Evolutionary conservation across 2,329 filamentous ascomycete species (phyloP).

Genomic region (Zopfia rhizophila): DNA sequence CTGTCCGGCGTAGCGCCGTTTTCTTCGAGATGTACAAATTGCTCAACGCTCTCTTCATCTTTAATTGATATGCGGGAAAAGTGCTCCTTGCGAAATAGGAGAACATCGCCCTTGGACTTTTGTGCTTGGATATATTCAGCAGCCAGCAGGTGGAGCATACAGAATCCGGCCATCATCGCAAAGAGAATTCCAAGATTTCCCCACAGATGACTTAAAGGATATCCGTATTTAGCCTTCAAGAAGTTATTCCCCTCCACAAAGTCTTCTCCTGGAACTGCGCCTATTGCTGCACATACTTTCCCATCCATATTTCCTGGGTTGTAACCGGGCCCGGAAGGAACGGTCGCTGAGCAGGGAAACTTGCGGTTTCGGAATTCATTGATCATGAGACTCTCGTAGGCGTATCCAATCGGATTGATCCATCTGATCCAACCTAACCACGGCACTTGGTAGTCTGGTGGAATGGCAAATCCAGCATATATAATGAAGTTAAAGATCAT

Average conservation of each 20-base stretch:
- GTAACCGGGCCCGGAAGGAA: no score
- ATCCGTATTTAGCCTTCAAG: no score
- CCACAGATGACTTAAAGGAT: no score
- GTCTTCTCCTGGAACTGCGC: no score
- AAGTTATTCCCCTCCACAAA: no score
- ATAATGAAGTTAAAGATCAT: not conserved
- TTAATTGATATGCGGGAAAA: slow-evolving; percentile 16
- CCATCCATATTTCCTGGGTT: no score
- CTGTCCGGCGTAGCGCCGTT: no score
- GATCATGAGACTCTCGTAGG: slow-evolving; percentile 7
- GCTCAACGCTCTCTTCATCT: slow-evolving; percentile 33
- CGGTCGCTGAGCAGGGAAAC: no score
- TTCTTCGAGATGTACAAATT: no score
- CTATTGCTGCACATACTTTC: no score
- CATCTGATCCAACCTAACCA: slow-evolving; percentile 6
- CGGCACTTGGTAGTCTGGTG: not conserved
- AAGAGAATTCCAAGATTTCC: slow-evolving; percentile 1
- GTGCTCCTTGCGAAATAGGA: slow-evolving; percentile 4
- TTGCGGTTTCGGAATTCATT: no score
- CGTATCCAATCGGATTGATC: slow-evolving; percentile 5
- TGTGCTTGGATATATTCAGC: slow-evolving; percentile 1
- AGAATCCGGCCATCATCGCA: slow-evolving; percentile 2
- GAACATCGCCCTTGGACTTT: slow-evolving; percentile 7
- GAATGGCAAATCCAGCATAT: slow-evolving; percentile 6
- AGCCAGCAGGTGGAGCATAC: slow-evolving; percentile 10